Evolutionary conservation across 345 rosid species (phyloP).

Genomic region (Salix caprea): DNA sequence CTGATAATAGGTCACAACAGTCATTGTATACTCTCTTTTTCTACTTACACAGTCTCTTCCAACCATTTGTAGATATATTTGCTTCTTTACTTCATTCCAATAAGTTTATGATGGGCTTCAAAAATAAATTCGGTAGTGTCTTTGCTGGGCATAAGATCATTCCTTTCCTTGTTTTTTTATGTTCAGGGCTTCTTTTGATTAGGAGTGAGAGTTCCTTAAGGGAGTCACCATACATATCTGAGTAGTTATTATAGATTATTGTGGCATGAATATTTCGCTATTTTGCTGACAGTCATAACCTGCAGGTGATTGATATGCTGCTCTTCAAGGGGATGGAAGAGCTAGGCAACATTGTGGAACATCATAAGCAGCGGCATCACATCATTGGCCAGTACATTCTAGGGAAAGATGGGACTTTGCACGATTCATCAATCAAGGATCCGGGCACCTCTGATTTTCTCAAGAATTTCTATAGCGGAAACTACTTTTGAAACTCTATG

Average conservation of each 20-base stretch:
- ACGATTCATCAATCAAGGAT: constrained; percentile 63
- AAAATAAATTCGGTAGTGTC: no score
- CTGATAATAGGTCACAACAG: background rate
- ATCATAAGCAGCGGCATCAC: constrained; percentile 99
- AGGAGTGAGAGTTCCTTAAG: no score
- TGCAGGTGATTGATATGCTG: constrained; percentile 91
- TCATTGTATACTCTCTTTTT: background rate
- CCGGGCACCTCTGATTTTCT: constrained; percentile 70
- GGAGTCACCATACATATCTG: no score
- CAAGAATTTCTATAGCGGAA: constrained; percentile 80
- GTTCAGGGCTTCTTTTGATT: no score
- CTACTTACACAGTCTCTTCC: no score
- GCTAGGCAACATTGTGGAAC: constrained; percentile 69
- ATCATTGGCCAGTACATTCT: constrained; percentile 83
- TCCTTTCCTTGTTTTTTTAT: no score
- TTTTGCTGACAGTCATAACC: background rate
- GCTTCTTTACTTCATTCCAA: no score
- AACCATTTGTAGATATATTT: no score
- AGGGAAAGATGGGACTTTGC: constrained; percentile 62
- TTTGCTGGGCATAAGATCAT: no score
- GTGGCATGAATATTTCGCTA: background rate
- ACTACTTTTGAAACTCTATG: constrained; percentile 54
- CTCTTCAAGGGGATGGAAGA: constrained; percentile 95
- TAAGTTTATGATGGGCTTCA: no score
- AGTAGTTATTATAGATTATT: background rate